phyloP scores from a whole-genome alignment of 106 monocot genomes.

The Hemerocallis citrina region DNA sequence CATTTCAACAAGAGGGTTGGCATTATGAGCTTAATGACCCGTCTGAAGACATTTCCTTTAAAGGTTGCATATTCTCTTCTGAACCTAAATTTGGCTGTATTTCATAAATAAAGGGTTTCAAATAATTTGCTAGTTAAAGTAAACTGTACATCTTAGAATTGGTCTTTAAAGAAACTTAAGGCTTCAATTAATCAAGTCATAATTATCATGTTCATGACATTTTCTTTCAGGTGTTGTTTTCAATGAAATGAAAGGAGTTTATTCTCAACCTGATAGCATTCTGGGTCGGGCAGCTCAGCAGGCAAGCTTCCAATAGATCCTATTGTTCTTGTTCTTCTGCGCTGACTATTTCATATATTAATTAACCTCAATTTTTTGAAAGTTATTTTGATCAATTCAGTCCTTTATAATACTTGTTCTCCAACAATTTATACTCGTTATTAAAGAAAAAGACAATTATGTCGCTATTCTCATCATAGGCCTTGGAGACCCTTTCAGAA shows the following conservation, averaged over 20 bases:
- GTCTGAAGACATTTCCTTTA: slow-evolving; percentile 80
- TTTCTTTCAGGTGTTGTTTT: slow-evolving; percentile 86
- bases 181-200: not conserved
- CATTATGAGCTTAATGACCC: slow-evolving; percentile 96
- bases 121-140: not conserved
- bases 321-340: no score
- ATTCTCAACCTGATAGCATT: slow-evolving; percentile 98
- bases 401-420: no score
- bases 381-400: not conserved
- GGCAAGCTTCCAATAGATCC: slow-evolving; percentile 29
- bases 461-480: no score
- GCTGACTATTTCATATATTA: no score
- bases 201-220: not conserved
- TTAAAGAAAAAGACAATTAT: no score
- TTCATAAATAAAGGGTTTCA: no score
- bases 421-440: no score
- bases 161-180: not conserved
- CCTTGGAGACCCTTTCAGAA: no score
- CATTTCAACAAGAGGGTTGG: slow-evolving; percentile 99
- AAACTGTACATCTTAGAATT: not conserved
- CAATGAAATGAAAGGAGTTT: slow-evolving; percentile 99
- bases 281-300: slow-evolving; percentile 67
- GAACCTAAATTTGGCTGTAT: no score
- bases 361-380: no score
- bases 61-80: slow-evolving; percentile 41